Evolutionary conservation across 352 stramenopile species (phyloP), one percentile per base, ranked within the genome.

Genomic region (Globisporangium spiculum): DNA sequence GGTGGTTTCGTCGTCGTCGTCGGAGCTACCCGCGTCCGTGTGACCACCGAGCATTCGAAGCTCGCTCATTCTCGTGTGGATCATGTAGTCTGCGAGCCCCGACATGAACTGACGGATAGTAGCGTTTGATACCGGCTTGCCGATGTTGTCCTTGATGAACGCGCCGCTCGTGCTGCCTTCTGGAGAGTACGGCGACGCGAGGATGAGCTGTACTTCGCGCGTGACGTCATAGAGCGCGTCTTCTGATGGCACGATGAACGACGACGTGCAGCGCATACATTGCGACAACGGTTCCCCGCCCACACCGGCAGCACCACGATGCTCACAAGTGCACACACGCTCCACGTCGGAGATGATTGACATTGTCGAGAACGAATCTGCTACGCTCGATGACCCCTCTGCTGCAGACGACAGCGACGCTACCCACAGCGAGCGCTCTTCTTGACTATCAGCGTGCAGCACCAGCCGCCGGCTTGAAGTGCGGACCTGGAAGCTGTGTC

Each of bases 371-470:
- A 67, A 69, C 38, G 34, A 63, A 41, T 74, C 74, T 1, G 67
- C 60, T 18, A 72, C 41, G 36, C 60, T 71, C 7, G 44, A 38
- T 10, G 67, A 66, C 14, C 81, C 75, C 58, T 87, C 80, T 1
- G 82, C 77, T 26, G 91, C 86, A 3, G 86, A 88, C 4, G 74
- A 71, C 16, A 96, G 74, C 10, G 85, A 86, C 54, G 88, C 85
- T 36, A 94, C 70, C 88, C 88, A 96, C 16, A 94, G 69, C 5
- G 82, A 86, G 8, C 85, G 78, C 58, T 96, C 88, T 75, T 96
- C 88, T 77, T 96, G 83, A 54, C 80, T 94, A 68, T 96, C 88
- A 18, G 88, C 88, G 67, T 93, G 83, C n/a, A 94, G 69, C 55
- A 89, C 82, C 5, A 96, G 68, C 20, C 84, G 85, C 27, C 88